phyloP scores from a whole-genome alignment of 208 protist species.

The Wallacemonas sp. region DNA sequence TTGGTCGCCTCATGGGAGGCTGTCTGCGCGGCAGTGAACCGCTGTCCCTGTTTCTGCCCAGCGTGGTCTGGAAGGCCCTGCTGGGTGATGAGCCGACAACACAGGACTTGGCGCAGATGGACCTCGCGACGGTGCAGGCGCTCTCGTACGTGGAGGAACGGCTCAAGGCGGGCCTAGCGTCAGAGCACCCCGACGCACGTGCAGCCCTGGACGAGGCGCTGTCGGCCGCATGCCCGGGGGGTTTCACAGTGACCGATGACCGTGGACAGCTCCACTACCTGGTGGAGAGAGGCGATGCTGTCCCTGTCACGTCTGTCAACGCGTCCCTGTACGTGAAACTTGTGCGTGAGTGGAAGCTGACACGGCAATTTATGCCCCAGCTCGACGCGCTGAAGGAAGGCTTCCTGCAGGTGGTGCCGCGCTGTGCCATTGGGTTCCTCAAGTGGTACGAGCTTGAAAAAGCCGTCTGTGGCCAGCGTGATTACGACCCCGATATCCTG shows the following conservation, averaged over 20 bases:
- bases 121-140: slow-evolving; percentile 52
- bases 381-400: slow-evolving; percentile 79
- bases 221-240: slow-evolving; percentile 53
- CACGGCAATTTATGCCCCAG: slow-evolving; percentile 35
- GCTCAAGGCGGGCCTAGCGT: slow-evolving; percentile 7
- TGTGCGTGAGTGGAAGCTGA: slow-evolving; percentile 55
- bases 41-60: slow-evolving; percentile 91
- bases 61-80: slow-evolving; percentile 90
- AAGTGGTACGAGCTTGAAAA: slow-evolving; percentile 93
- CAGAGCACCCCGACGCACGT: too few species aligned
- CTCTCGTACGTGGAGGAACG: slow-evolving; percentile 55
- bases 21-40: slow-evolving; percentile 91
- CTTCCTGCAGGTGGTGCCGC: slow-evolving; percentile 87
- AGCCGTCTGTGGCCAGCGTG: slow-evolving; percentile 86
- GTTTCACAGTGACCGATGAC: slow-evolving; percentile 66
- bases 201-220: slow-evolving; percentile 24
- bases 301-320: slow-evolving; percentile 62
- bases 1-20: slow-evolving; percentile 94
- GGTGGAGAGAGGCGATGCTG: slow-evolving; percentile 49
- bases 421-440: slow-evolving; percentile 53
- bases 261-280: slow-evolving; percentile 50
- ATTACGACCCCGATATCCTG: slow-evolving; percentile 90
- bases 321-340: slow-evolving; percentile 63
- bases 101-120: slow-evolving; percentile 58
- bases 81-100: slow-evolving; percentile 58